These are phyloP conservation scores for Microthyrium microscopicum DNA, from an alignment of 2,329 filamentous ascomycete species.

Conservation along the genomic window DNA sequence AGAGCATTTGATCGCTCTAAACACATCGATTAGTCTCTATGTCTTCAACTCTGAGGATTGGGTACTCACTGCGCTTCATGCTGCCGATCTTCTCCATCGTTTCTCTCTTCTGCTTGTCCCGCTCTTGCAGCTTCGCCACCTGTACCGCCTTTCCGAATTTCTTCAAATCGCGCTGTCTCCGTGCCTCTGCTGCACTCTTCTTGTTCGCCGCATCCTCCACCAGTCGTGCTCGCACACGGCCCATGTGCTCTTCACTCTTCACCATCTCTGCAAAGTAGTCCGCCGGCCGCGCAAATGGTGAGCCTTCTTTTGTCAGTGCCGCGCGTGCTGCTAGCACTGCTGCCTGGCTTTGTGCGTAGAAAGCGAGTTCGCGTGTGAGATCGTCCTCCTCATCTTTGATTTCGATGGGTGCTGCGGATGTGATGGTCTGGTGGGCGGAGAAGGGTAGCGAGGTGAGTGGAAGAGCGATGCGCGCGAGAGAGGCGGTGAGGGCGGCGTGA, in stretches of 20 bases:
- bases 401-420: constrained; percentile 42
- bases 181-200: constrained; percentile 81
- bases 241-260: constrained; percentile 97
- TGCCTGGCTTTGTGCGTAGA: constrained; percentile 77
- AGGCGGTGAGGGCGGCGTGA: constrained; percentile 64
- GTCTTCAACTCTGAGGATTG: constrained; percentile 13
- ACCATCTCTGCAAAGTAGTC: constrained; percentile 99
- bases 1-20: constrained; percentile 5
- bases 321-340: constrained; percentile 57
- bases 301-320: constrained; percentile 64
- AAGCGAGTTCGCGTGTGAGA: constrained; percentile 76
- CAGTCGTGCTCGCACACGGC: constrained; percentile 83
- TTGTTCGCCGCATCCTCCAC: constrained; percentile 82
- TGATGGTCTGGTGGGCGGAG: constrained; percentile 64
- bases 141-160: constrained; percentile 99
- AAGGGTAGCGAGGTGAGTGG: constrained; percentile 58
- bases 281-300: constrained; percentile 71
- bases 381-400: constrained; percentile 83
- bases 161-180: constrained; percentile 86
- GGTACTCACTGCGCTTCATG: constrained; percentile 76
- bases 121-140: constrained; percentile 86
- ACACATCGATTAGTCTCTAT: neutral
- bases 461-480: constrained; percentile 63
- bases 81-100: constrained; percentile 90
- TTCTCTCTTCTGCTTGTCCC: constrained; percentile 79